Percentiles rank a stretch among this genome's conserved stretches.
Conservation (phyloP, 2,329 filamentous ascomycete species). For the Trematosphaeria pertusa region DNA sequence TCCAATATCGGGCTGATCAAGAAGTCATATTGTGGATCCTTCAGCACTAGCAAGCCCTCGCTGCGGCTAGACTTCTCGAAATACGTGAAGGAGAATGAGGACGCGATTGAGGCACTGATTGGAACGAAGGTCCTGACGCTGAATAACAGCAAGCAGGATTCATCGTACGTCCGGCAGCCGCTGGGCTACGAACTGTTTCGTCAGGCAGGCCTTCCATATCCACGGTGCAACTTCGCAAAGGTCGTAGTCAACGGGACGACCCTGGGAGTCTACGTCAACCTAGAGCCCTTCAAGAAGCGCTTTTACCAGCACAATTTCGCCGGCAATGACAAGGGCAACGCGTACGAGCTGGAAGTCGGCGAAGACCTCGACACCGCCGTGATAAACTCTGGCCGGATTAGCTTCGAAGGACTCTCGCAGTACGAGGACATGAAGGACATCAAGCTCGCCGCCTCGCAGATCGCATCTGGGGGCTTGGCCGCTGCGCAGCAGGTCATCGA, state of each 20-base stretch:
- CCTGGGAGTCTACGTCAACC: constrained; percentile 10
- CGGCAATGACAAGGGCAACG: constrained; percentile 11
- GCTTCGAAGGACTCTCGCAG: constrained; percentile 7
- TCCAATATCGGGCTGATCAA: constrained; percentile 6
- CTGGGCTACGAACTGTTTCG: constrained; percentile 11
- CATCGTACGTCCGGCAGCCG: constrained; percentile 4
- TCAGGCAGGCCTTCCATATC: constrained; percentile 8
- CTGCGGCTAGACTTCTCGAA: constrained; percentile 2
- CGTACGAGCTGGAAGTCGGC: constrained; percentile 8
- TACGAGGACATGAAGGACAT: constrained; percentile 7
- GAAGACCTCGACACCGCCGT: constrained; percentile 4
- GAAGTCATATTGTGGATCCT: constrained; percentile 10
- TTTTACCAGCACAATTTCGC: constrained; percentile 5
- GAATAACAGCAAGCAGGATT: constrained; percentile 10
- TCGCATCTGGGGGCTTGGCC: constrained; percentile 2
- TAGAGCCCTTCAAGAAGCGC: constrained; percentile 10
- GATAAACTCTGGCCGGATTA: constrained; percentile 1
- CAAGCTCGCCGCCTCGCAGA: constrained; percentile 3
- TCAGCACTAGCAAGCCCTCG: constrained; percentile 7
- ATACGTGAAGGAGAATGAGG: neutral
- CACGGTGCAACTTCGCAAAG: constrained; percentile 9
- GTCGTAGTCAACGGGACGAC: constrained; percentile 7
- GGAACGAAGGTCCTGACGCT: constrained; percentile 5
- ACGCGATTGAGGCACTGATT: constrained; percentile 6
- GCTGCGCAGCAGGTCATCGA: constrained; percentile 6